These are phyloP conservation scores for Leccinellum albellum DNA, from an alignment of 768 basidiomycete species.

Conservation along the genomic window DNA sequence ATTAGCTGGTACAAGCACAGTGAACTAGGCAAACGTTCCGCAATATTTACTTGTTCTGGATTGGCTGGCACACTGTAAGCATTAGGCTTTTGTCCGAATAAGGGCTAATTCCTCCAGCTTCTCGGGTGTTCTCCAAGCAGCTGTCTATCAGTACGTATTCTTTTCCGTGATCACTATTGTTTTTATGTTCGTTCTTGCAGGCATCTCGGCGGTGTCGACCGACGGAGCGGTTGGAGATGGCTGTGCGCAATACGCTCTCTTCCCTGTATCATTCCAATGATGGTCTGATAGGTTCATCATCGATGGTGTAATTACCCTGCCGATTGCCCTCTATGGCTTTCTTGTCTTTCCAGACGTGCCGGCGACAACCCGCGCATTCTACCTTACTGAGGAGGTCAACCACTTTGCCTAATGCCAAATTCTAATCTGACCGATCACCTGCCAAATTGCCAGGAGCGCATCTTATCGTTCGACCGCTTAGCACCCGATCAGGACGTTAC, in stretches of 20 bases:
- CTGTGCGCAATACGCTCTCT: slow-evolving; percentile 34
- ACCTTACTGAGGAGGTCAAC: slow-evolving; percentile 54
- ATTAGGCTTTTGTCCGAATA: not conserved
- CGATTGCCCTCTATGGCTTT: slow-evolving; percentile 70
- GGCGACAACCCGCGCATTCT: slow-evolving; percentile 58
- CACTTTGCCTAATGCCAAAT: not conserved
- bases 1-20: slow-evolving; percentile 63
- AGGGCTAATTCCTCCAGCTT: slow-evolving; percentile 38
- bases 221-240: slow-evolving; percentile 68
- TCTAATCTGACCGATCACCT: not conserved
- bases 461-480: slow-evolving; percentile 48
- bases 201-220: slow-evolving; percentile 47
- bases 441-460: slow-evolving; percentile 43
- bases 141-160: slow-evolving; percentile 49
- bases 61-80: slow-evolving; percentile 57
- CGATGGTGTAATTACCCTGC: slow-evolving; percentile 67
- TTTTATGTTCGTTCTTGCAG: slow-evolving; percentile 15
- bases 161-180: not conserved
- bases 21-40: slow-evolving; percentile 71
- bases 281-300: slow-evolving; percentile 50
- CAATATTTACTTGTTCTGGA: slow-evolving; percentile 66
- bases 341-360: slow-evolving; percentile 72
- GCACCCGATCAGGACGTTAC: slow-evolving; percentile 37
- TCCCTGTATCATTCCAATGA: not conserved
- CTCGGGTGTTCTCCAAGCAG: slow-evolving; percentile 62